Conservation (phyloP, 208 protist species). For the Strigomonas culicis region DNA sequence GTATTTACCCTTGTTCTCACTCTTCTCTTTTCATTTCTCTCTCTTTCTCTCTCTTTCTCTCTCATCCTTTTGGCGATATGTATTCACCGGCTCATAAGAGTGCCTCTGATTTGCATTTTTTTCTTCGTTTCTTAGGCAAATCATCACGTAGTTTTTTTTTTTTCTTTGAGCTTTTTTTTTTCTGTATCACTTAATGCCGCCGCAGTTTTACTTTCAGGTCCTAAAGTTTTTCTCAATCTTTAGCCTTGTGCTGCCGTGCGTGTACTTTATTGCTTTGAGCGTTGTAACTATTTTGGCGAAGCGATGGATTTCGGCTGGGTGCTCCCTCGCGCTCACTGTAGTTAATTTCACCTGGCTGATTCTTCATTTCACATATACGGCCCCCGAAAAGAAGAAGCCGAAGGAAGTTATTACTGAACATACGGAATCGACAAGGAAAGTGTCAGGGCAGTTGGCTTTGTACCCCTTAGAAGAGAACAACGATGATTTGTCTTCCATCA, state of each 20-base stretch:
- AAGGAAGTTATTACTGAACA: too few relatives aligned
- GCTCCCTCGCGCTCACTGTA: constrained; percentile 18
- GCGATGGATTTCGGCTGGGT: constrained; percentile 27
- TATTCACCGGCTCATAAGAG: neutral
- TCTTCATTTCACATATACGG: neutral
- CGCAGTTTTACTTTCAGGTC: neutral
- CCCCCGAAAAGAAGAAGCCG: too few relatives aligned
- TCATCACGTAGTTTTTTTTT: neutral
- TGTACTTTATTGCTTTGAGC: constrained; percentile 36
- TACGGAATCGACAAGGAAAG: too few relatives aligned
- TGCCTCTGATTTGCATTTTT: neutral
- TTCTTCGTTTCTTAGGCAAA: constrained; percentile 2
- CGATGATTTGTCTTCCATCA: too few relatives aligned
- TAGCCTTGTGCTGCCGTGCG: constrained; percentile 11
- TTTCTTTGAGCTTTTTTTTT: constrained; percentile 5
- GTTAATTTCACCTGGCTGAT: constrained; percentile 17
- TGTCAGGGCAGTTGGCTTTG: too few relatives aligned
- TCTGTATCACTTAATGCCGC: neutral
- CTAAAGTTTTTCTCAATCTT: neutral
- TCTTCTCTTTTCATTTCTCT: constrained; percentile 15
- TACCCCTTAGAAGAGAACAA: too few relatives aligned
- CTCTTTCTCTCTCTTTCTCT: constrained; percentile 14
- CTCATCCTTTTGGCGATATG: neutral
- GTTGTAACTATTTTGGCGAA: constrained; percentile 23
- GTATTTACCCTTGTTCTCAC: constrained; percentile 8